phyloP scores from a whole-genome alignment of 768 basidiomycete genomes.

The Chalciporus chontae region DNA sequence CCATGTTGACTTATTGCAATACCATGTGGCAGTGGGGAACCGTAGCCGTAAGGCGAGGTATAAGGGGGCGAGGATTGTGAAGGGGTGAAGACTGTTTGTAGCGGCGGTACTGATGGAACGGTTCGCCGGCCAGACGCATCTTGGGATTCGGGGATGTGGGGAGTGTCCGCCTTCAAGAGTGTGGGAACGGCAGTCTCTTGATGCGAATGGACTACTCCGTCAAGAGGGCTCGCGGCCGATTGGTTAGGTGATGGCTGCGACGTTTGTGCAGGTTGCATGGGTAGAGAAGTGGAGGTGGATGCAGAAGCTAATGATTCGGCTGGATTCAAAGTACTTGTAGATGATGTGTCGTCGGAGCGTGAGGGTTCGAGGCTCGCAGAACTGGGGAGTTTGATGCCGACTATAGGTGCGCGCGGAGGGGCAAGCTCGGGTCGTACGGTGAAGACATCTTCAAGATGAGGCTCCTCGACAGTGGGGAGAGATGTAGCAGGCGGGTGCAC shows the following conservation, averaged over 20 bases:
- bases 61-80: conserved; percentile 53
- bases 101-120: conserved; percentile 37
- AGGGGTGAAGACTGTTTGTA: conserved; percentile 43
- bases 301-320: conserved; percentile 4
- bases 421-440: conserved; percentile 52
- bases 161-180: conserved; percentile 30
- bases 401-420: conserved; percentile 24
- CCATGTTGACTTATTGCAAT: conserved; percentile 73
- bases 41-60: conserved; percentile 65
- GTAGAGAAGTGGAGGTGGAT: conserved; percentile 7
- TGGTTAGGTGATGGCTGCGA: conserved; percentile 10
- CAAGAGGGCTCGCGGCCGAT: conserved; percentile 8
- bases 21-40: conserved; percentile 59
- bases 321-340: conserved; percentile 11
- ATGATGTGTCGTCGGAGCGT: background rate
- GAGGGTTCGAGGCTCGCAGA: conserved; percentile 12
- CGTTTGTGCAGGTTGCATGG: conserved; percentile 6
- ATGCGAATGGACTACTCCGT: conserved; percentile 24
- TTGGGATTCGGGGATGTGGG: conserved; percentile 16
- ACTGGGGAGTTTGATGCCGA: conserved; percentile 27
- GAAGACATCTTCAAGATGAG: conserved; percentile 52
- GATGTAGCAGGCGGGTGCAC: conserved; percentile 7
- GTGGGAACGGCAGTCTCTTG: conserved; percentile 25
- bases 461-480: conserved; percentile 31
- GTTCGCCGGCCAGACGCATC: conserved; percentile 26